These are phyloP conservation scores for Cubamyces sp. DNA, from an alignment of 768 basidiomycete species.

Conservation along the genomic window DNA sequence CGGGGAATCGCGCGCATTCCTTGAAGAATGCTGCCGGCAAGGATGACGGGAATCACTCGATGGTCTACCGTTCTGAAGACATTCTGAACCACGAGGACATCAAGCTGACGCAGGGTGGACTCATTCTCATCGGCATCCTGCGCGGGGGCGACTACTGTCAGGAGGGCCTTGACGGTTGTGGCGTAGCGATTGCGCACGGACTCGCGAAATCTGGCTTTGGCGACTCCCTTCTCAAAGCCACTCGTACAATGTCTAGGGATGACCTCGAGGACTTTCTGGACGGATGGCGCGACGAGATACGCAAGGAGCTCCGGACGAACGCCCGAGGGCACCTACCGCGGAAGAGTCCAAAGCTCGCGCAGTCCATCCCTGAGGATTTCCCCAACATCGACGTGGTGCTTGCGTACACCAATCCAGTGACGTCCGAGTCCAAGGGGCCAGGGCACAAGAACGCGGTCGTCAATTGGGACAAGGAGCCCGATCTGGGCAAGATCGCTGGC, in stretches of 20 bases:
- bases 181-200: constrained; percentile 70
- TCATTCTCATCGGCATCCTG: constrained; percentile 82
- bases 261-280: constrained; percentile 56
- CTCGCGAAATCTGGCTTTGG: constrained; percentile 85
- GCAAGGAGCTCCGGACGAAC: constrained; percentile 70
- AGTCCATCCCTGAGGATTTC: constrained; percentile 65
- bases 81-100: constrained; percentile 51
- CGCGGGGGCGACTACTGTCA: constrained; percentile 92
- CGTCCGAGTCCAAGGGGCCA: constrained; percentile 49
- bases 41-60: constrained; percentile 72
- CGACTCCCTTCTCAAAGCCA: constrained; percentile 66
- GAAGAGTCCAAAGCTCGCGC: constrained; percentile 68
- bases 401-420: constrained; percentile 79
- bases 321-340: constrained; percentile 62
- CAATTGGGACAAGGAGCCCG: constrained; percentile 60
- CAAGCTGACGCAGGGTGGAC: constrained; percentile 61
- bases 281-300: constrained; percentile 64
- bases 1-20: constrained; percentile 69
- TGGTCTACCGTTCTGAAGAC: constrained; percentile 43
- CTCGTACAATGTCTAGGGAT: constrained; percentile 46
- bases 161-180: constrained; percentile 69
- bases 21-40: constrained; percentile 66
- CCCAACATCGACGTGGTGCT: constrained; percentile 75
- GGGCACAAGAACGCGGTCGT: constrained; percentile 39
- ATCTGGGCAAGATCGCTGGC: constrained; percentile 70